Percentiles rank a stretch among this genome's conserved stretches.
Conservation (phyloP, 176 grass and related monocot genomes). For the Carex littledalei region DNA sequence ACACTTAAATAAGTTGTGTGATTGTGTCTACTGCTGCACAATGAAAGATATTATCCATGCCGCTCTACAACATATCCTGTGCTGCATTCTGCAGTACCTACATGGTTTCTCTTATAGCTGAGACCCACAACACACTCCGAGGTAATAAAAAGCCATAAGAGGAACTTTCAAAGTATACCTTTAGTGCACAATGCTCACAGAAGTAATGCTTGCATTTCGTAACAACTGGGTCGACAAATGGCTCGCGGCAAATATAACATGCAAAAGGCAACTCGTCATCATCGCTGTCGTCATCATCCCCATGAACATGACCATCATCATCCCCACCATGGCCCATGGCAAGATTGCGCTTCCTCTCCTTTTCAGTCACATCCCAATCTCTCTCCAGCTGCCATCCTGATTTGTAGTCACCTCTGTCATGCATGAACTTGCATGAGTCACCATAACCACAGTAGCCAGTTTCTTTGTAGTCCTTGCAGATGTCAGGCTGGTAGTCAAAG, state of each 20-base stretch:
- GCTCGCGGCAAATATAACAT: slow-evolving; percentile 70
- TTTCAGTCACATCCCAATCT: slow-evolving; percentile 69
- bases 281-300: slow-evolving; percentile 28
- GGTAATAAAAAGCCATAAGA: background rate
- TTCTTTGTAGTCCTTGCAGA: slow-evolving; percentile 99
- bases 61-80: background rate
- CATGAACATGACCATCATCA: slow-evolving; percentile 29
- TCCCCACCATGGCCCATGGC: slow-evolving; percentile 33
- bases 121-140: background rate
- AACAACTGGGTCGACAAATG: slow-evolving; percentile 73
- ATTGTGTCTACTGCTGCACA: background rate
- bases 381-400: slow-evolving; percentile 96
- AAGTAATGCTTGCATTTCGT: slow-evolving; percentile 93
- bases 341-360: slow-evolving; percentile 51
- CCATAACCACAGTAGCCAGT: slow-evolving; percentile 87
- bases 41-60: background rate
- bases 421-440: slow-evolving; percentile 99
- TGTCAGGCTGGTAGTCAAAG: slow-evolving; percentile 89
- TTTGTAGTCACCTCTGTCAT: slow-evolving; percentile 89
- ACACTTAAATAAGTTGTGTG: no score
- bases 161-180: slow-evolving; percentile 30
- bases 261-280: slow-evolving; percentile 64
- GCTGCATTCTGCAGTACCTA: background rate
- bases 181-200: slow-evolving; percentile 82
- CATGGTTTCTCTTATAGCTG: background rate